Evolutionary conservation across 768 basidiomycete species (phyloP).

Genomic region (Leucocoprinus sp.): DNA sequence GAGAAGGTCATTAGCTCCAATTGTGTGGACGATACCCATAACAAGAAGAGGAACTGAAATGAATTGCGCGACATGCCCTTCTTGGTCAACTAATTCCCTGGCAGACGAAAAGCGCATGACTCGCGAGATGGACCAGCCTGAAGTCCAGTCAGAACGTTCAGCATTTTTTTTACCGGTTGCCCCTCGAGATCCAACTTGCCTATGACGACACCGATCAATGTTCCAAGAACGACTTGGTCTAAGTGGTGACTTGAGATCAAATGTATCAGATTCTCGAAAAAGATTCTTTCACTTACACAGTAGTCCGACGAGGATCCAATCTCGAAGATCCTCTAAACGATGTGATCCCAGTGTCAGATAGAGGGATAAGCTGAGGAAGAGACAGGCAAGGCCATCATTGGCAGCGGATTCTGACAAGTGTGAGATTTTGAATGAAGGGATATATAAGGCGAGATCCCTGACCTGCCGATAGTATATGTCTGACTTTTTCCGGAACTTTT

Average conservation of each 20-base stretch:
- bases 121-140: constrained; percentile 56
- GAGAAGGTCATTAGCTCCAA: constrained; percentile 79
- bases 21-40: constrained; percentile 61
- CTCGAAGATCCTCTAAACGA: constrained; percentile 52
- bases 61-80: constrained; percentile 80
- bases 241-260: not conserved
- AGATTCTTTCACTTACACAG: not conserved
- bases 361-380: constrained; percentile 80
- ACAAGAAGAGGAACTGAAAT: constrained; percentile 60
- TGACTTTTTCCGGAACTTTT: constrained; percentile 67
- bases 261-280: constrained; percentile 57
- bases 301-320: constrained; percentile 77
- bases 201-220: constrained; percentile 52
- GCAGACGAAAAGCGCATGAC: constrained; percentile 48
- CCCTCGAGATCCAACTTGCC: constrained; percentile 21
- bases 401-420: constrained; percentile 66
- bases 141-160: not conserved
- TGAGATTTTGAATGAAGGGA: not conserved
- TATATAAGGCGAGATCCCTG: not conserved
- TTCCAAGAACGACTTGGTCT: constrained; percentile 57
- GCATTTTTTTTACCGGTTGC: not conserved
- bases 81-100: constrained; percentile 27
- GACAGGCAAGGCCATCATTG: constrained; percentile 95
- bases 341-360: constrained; percentile 74
- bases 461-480: constrained; percentile 66